Percentiles rank a stretch among this genome's conserved stretches.
Conservation (phyloP, 2,329 filamentous ascomycete genomes). For the Ceratocystis cubensis region DNA sequence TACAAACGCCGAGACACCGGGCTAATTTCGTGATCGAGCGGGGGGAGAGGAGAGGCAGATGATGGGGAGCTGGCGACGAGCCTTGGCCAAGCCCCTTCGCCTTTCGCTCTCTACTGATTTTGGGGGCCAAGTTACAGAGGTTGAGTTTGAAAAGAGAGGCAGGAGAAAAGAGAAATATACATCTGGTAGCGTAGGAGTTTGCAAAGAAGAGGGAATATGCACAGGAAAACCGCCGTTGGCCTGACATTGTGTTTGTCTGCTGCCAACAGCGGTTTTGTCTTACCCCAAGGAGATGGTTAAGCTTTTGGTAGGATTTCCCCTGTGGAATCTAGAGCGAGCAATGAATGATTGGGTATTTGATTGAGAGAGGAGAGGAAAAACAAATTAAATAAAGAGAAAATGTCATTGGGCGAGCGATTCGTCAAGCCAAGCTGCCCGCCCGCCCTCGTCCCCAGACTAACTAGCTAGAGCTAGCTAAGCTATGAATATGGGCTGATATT, state of each 20-base stretch:
- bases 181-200: background rate
- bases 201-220: background rate
- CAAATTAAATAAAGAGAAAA: background rate
- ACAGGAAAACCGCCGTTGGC: background rate
- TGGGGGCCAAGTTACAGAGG: background rate
- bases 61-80: background rate
- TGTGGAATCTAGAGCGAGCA: background rate
- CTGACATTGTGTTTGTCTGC: background rate
- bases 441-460: background rate
- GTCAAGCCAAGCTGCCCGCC: background rate
- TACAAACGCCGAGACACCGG: constrained; percentile 6
- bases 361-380: background rate
- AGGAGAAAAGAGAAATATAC: background rate
- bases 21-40: background rate
- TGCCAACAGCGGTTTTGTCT: background rate
- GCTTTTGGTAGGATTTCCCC: background rate
- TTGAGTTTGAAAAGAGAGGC: background rate
- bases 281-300: constrained; percentile 10
- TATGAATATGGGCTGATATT: background rate
- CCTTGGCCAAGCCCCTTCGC: background rate
- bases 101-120: background rate
- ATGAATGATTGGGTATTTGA: background rate
- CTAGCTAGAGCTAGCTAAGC: background rate
- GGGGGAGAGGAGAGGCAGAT: background rate
- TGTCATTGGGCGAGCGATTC: background rate